Conservation (phyloP, 768 basidiomycete species). For the Pleurotus sapidus region DNA sequence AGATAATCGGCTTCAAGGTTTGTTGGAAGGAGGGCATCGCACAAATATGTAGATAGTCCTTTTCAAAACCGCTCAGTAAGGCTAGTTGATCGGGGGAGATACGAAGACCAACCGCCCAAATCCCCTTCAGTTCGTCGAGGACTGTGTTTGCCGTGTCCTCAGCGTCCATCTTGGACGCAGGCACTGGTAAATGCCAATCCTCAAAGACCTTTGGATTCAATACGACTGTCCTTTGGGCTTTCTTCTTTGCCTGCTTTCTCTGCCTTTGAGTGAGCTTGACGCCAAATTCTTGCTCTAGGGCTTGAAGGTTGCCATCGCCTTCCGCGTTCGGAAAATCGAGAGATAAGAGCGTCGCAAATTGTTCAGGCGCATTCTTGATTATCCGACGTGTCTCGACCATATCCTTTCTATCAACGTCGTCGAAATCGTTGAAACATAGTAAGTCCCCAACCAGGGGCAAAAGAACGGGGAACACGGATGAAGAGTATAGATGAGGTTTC, state of each 20-base stretch:
- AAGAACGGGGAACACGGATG: background rate
- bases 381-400: background rate
- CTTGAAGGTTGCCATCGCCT: background rate
- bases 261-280: conserved; percentile 25
- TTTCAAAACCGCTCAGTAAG: no score
- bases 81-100: background rate
- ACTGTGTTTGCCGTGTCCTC: conserved; percentile 11
- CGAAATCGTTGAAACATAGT: background rate
- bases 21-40: no score
- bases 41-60: no score
- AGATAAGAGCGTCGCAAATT: background rate
- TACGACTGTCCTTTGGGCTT: conserved; percentile 7
- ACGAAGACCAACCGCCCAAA: background rate
- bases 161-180: conserved; percentile 11
- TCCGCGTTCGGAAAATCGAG: background rate
- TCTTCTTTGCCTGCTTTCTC: conserved; percentile 15
- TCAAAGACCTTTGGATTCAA: conserved; percentile 27
- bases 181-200: conserved; percentile 23
- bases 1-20: no score
- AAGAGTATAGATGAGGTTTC: background rate
- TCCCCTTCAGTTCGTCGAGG: conserved; percentile 18
- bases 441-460: background rate
- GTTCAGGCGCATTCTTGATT: background rate
- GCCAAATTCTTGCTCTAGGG: background rate
- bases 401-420: background rate